Evolutionary conservation across 1,284 basidiomycete genomes (phyloP).

Genomic region (Pascua sp.): DNA sequence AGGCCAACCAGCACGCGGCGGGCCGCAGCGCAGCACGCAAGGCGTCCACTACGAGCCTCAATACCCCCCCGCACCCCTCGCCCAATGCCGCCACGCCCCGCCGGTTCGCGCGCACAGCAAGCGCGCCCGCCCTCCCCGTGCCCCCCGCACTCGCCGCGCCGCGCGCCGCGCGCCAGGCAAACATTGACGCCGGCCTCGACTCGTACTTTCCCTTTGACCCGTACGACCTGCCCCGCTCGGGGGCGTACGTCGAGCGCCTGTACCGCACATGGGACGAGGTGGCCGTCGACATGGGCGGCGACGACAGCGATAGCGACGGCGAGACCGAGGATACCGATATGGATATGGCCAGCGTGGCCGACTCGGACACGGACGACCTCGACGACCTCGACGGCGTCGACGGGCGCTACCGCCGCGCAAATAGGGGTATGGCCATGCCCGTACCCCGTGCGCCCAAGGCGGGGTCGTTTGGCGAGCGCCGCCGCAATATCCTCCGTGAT

Average conservation of each 20-base stretch:
- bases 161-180: conserved; percentile 39
- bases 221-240: conserved; percentile 70
- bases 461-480: conserved; percentile 11
- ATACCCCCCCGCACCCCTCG: neutral
- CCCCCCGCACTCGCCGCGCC: conserved; percentile 19
- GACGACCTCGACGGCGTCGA: conserved; percentile 2
- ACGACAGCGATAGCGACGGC: conserved; percentile 47
- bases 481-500: conserved; percentile 21
- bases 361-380: conserved; percentile 11
- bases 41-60: conserved; percentile 8
- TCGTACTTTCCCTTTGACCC: conserved; percentile 99
- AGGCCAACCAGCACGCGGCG: conserved; percentile 60
- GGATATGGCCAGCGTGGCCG: conserved; percentile 34
- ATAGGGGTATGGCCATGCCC: no score
- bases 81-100: conserved; percentile 7
- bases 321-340: conserved; percentile 42
- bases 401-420: no score
- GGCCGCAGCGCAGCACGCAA: conserved; percentile 15
- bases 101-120: neutral
- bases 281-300: conserved; percentile 41
- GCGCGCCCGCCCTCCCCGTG: conserved; percentile 4
- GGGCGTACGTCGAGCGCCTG: conserved; percentile 52
- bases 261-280: conserved; percentile 58
- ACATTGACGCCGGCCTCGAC: conserved; percentile 70
- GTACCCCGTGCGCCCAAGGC: no score